Evolutionary conservation across 441 rosid genomes (phyloP), one percentile per base, ranked within the genome.

Genomic region (Pelargonium australe): DNA sequence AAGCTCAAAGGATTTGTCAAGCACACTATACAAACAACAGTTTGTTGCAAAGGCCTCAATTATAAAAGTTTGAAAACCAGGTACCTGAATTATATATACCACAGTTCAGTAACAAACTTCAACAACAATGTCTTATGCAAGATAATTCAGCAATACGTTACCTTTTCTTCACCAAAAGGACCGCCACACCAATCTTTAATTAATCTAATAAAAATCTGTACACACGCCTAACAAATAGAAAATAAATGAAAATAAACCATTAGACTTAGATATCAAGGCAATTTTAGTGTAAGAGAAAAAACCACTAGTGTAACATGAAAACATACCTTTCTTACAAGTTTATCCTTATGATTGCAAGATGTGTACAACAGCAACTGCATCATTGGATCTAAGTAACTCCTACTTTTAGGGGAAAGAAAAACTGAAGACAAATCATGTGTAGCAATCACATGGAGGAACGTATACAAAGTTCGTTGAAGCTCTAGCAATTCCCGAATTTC

Each of bases 401-500:
- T 75, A 79, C 92, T 84, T 77, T 79, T 86, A 40, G 91, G 81
- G 19, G 89, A 83, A 76, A 94, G 85, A 70, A 91, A 91, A 55
- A 94, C 83, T 41, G 89, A 88, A 63, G 97, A 89, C 60, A 94
- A 89, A 82, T 83, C 86, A 44, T 89, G 97, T 47, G 87, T 89
- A 34, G 90, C 75, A 66, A 94, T 91, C 79, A 86, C 99, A 72
- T 91, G 88, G 70, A 94, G 94, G 77, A 89, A 94, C 40, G 96
- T 89, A 73, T 84, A 91, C 28, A 88, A 61, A 14, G 88, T 84
- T 82, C 83, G 86, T 78, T 91, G 99, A 75, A 94, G 99, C 72
- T 89, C 97, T 81, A 84, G 89, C 73, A 86, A 57, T 77, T 94
- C 99, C 47, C 96, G 88, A 68, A 84, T 77, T 85, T 88, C 99